Evolutionary conservation across 1,284 basidiomycete species (phyloP).

Genomic region (Fereydounia khargensis): DNA sequence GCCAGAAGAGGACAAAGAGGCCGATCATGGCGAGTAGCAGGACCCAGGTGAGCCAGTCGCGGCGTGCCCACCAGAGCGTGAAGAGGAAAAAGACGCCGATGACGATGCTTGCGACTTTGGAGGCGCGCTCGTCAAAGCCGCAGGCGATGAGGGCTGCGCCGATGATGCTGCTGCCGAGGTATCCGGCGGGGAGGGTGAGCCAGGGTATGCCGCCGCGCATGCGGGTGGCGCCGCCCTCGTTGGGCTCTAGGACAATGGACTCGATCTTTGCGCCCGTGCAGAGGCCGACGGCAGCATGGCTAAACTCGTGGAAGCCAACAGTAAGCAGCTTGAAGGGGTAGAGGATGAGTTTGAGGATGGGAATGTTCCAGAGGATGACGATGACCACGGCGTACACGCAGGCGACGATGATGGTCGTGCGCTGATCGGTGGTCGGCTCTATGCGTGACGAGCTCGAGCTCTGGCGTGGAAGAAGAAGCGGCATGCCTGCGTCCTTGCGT

Average conservation of each 20-base stretch:
- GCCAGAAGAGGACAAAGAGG: conserved; percentile 42
- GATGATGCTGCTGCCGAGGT: conserved; percentile 76
- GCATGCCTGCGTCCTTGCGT: neutral
- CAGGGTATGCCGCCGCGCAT: conserved; percentile 90
- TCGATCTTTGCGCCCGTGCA: conserved; percentile 89
- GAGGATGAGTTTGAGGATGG: conserved; percentile 50
- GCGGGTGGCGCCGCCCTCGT: conserved; percentile 86
- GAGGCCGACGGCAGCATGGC: conserved; percentile 60
- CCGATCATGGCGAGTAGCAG: conserved; percentile 45
- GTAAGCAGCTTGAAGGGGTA: conserved; percentile 57
- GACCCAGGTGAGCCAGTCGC: conserved; percentile 66
- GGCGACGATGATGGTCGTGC: conserved; percentile 54
- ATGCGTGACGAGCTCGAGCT: conserved; percentile 19
- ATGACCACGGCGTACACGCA: conserved; percentile 49
- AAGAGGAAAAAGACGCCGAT: conserved; percentile 84
- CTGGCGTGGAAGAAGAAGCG: neutral
- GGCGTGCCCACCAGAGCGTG: conserved; percentile 81
- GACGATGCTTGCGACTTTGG: conserved; percentile 80
- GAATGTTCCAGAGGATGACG: conserved; percentile 48
- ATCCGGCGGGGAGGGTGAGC: conserved; percentile 68
- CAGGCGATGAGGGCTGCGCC: conserved; percentile 85
- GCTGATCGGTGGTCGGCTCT: conserved; percentile 44
- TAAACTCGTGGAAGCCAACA: conserved; percentile 44
- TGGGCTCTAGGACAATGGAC: conserved; percentile 60
- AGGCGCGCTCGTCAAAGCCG: conserved; percentile 86